These are phyloP conservation scores for Coemansia nantahalensis DNA, from an alignment of 192 early-diverging fungal species.

Conservation along the genomic window DNA sequence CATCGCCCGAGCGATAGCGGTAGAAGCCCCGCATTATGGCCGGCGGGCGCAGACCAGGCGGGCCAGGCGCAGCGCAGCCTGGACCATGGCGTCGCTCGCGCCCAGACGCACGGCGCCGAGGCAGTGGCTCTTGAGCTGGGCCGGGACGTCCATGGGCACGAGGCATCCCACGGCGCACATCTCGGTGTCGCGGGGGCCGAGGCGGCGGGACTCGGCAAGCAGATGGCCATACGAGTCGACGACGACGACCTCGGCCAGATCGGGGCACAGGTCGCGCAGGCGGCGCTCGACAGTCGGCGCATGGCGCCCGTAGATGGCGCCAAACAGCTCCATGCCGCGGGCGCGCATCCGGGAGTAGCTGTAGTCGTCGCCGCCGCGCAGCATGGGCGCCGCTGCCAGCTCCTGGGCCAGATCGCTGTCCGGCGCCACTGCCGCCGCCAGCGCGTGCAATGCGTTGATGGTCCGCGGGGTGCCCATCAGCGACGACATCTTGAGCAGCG, in stretches of 20 bases:
- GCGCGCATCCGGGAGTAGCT: conserved; percentile 15
- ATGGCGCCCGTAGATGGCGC: conserved; percentile 24
- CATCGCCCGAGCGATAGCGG: too few species aligned
- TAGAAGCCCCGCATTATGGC: neutral
- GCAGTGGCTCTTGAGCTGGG: conserved; percentile 48
- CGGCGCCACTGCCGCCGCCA: conserved; percentile 8
- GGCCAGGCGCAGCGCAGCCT: conserved; percentile 31
- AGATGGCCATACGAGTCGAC: conserved; percentile 33
- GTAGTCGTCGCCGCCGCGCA: conserved; percentile 8
- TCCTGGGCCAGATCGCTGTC: conserved; percentile 4
- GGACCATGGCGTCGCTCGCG: conserved; percentile 31
- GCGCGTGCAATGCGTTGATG: conserved; percentile 27
- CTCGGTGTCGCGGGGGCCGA: conserved; percentile 28
- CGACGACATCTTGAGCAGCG: conserved; percentile 35
- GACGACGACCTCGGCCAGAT: conserved; percentile 30
- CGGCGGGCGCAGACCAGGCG: conserved; percentile 14
- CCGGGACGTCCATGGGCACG: conserved; percentile 31
- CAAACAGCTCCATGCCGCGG: conserved; percentile 20
- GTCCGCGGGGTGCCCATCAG: conserved; percentile 31
- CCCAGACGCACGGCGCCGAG: conserved; percentile 31
- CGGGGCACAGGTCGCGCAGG: conserved; percentile 25
- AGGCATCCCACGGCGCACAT: conserved; percentile 32
- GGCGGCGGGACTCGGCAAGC: conserved; percentile 21
- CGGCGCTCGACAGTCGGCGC: conserved; percentile 12
- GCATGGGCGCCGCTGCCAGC: neutral